Evolutionary conservation across 306 rosid species (phyloP), one percentile per base, ranked within the genome.

Genomic region (Hippophae rhamnoides): DNA sequence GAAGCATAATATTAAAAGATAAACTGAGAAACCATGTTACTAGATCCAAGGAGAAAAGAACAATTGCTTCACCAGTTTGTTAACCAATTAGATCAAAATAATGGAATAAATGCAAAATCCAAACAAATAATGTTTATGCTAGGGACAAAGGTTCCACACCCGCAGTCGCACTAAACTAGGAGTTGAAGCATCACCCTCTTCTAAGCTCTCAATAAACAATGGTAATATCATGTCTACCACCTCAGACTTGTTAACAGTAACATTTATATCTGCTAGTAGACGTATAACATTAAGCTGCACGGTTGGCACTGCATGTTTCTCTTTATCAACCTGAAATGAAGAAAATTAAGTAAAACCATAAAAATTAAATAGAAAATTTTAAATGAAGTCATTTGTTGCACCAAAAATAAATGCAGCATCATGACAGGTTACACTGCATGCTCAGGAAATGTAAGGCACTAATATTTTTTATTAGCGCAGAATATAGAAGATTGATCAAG

Each of bases 131-230:
- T 62, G 25, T 61, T 78, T 74, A 77, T 74, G 71, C 49, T 41
- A 65, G 69, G 69, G 69, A 68, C 57, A 77, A 71, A 73, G 67
- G 63, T 79, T 76, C 69, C 86, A 67, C 88, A 92, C 99, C 60
- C 82, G 88, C 42, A 92, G 96, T 84, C 99, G 76, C 85, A 92
- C 68, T 71, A 84, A 81, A 82, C 95, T 81, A 60, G 99, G 96
- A 73, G 85, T 77, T 68, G 99, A 83, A 67, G 99, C 99, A 72
- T 92, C 96, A 5, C 99, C 96, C 88, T 88, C 99, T 74, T 92
- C 96, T 78, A 88, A 77, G 79, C 86, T 92, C 78, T 92, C 99
- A 52, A 92, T 80, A 60, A 92, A 92, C 63, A 88, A 88, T 25
- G 99, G 96, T 66, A 92, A 85, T 69, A 92, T 88, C 84, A 77